These are phyloP conservation scores for Cyclanthera cordifolia DNA, from an alignment of 306 rosid genomes.

Conservation along the genomic window DNA sequence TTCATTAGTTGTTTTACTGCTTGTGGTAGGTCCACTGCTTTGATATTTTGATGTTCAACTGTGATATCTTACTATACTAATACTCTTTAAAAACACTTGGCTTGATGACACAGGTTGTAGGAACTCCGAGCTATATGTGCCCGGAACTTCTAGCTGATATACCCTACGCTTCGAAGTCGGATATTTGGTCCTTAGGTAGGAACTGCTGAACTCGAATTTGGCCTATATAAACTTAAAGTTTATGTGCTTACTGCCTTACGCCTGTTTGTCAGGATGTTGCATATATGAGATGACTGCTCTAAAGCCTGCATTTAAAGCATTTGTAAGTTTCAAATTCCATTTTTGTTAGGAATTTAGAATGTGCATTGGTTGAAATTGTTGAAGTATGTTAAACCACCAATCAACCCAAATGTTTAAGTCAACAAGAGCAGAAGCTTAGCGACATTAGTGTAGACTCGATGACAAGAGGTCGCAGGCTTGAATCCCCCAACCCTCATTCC, in stretches of 20 bases:
- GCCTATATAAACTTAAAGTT: not conserved
- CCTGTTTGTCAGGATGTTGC: slow-evolving; percentile 69
- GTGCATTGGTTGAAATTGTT: no score
- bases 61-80: slow-evolving; percentile 11
- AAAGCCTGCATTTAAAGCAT: slow-evolving; percentile 91
- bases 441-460: no score
- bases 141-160: slow-evolving; percentile 99
- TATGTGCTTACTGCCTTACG: slow-evolving; percentile 7
- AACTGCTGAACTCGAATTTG: not conserved
- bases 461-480: no score
- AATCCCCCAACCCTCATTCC: no score
- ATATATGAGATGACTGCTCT: slow-evolving; percentile 84
- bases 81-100: not conserved
- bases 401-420: no score
- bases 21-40: not conserved
- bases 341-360: not conserved
- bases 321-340: slow-evolving; percentile 45
- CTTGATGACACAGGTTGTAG: slow-evolving; percentile 58
- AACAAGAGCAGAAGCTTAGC: no score
- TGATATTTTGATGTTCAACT: not conserved
- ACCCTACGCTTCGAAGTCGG: slow-evolving; percentile 97
- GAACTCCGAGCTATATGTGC: slow-evolving; percentile 99
- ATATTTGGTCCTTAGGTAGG: slow-evolving; percentile 97
- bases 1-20: not conserved
- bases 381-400: no score